Evolutionary conservation across 305 asterid genomes (phyloP).

Genomic region (Fraxinus greggii): DNA sequence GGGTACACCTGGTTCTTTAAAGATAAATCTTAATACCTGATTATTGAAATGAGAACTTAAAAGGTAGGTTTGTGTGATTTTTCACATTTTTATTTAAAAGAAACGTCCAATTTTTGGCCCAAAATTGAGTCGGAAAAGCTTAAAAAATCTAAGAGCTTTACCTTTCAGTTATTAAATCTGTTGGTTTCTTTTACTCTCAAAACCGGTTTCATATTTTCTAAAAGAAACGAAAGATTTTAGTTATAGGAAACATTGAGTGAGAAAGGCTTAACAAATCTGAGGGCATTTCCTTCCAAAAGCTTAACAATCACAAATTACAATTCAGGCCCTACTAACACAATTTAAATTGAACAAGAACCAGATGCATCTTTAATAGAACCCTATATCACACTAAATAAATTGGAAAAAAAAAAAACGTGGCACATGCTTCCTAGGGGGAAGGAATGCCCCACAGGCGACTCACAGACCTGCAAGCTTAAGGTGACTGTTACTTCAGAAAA

Average conservation of each 20-base stretch:
- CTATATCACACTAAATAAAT: not conserved
- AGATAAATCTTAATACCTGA: too few species aligned
- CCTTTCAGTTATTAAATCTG: not conserved
- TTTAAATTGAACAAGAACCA: not conserved
- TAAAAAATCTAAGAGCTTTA: not conserved
- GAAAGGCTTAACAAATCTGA: not conserved
- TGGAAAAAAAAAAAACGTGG: not conserved
- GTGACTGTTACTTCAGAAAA: not conserved
- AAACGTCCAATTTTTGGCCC: not conserved
- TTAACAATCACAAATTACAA: not conserved
- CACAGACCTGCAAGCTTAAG: not conserved
- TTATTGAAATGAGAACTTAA: too few species aligned
- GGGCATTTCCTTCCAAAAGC: not conserved
- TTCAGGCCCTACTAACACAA: not conserved
- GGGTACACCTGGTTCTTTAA: too few species aligned
- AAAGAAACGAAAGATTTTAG: not conserved
- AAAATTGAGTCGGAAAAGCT: not conserved
- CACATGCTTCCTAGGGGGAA: not conserved
- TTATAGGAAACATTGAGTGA: not conserved
- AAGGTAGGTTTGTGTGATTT: too few species aligned
- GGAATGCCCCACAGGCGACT: not conserved
- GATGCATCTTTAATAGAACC: not conserved
- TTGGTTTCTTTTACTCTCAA: not conserved
- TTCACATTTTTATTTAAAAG: not conserved
- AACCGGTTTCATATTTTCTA: not conserved